Conservation (phyloP, 1,284 basidiomycete species). For the Apiotrichum laibachii region DNA sequence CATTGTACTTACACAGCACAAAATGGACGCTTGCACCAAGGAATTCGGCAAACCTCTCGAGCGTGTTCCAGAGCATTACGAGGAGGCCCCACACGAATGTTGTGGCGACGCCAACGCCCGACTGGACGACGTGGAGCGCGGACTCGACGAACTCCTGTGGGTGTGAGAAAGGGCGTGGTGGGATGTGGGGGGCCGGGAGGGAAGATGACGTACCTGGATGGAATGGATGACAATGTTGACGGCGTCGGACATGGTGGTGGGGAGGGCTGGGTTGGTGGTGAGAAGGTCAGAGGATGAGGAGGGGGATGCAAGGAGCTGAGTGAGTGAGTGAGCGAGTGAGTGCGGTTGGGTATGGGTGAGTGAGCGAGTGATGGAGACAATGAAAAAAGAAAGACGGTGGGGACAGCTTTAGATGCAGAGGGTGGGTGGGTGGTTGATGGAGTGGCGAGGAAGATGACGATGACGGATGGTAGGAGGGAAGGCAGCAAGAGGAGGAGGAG, state of each 20-base stretch:
- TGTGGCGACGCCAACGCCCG: conserved; percentile 30
- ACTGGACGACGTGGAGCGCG: conserved; percentile 29
- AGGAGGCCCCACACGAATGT: conserved; percentile 33
- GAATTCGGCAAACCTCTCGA: conserved; percentile 36
- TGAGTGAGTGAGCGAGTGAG: not conserved
- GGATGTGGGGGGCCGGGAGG: not conserved
- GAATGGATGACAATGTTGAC: conserved; percentile 17
- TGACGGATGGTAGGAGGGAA: not conserved
- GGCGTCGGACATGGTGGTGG: not conserved
- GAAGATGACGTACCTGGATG: conserved; percentile 28
- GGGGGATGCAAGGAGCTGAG: not conserved
- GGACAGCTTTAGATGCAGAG: not conserved
- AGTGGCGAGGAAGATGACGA: not conserved
- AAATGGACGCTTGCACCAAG: conserved; percentile 38
- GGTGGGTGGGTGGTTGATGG: no score
- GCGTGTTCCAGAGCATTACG: conserved; percentile 26
- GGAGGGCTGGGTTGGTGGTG: not conserved
- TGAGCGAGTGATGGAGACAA: conserved; percentile 4
- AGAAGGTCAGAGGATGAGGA: not conserved
- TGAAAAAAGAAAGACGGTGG: not conserved
- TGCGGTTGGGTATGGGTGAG: no score
- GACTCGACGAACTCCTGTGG: conserved; percentile 33
- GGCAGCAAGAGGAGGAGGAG: not conserved
- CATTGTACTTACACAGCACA: conserved; percentile 34
- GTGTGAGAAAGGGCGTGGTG: not conserved